Percentiles rank a stretch among this genome's conserved stretches.
These are phyloP conservation scores for Hypoxylon sp. DNA, from an alignment of 2,329 filamentous ascomycete genomes.

Conservation along the genomic window DNA sequence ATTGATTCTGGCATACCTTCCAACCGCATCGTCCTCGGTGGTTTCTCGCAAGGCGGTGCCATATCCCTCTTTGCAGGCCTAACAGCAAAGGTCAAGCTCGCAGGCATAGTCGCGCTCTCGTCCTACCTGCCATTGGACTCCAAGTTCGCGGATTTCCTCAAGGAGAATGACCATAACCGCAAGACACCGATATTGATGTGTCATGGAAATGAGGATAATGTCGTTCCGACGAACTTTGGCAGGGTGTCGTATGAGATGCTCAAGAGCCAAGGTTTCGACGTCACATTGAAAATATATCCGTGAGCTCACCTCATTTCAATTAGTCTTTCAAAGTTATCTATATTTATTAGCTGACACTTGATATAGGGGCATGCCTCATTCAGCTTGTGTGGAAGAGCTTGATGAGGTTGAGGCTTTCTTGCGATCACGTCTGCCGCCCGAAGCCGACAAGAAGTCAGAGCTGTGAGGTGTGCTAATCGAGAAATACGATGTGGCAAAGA, in stretches of 20 bases:
- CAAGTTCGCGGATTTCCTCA: slow-evolving; percentile 72
- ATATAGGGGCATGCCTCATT: slow-evolving; percentile 78
- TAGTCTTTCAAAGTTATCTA: background rate
- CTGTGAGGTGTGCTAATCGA: slow-evolving; percentile 46
- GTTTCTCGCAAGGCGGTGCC: slow-evolving; percentile 89
- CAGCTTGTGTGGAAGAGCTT: slow-evolving; percentile 82
- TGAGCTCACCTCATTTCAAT: slow-evolving; percentile 60
- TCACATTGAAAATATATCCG: slow-evolving; percentile 83
- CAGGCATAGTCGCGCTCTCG: slow-evolving; percentile 89
- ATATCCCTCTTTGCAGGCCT: slow-evolving; percentile 87
- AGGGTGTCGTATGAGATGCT: slow-evolving; percentile 76
- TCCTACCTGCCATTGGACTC: slow-evolving; percentile 81
- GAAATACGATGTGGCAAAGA: background rate
- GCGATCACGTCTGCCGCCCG: slow-evolving; percentile 61
- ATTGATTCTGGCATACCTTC: slow-evolving; percentile 85
- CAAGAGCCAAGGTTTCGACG: slow-evolving; percentile 78
- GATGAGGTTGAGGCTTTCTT: slow-evolving; percentile 81
- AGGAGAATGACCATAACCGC: slow-evolving; percentile 73
- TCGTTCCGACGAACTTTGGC: slow-evolving; percentile 80
- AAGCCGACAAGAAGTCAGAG: slow-evolving; percentile 59
- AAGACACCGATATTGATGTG: slow-evolving; percentile 89
- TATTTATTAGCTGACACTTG: slow-evolving; percentile 20
- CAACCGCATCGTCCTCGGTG: slow-evolving; percentile 86
- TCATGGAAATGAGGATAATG: slow-evolving; percentile 83
- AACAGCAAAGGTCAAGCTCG: slow-evolving; percentile 80